These are phyloP conservation scores for Helicostylum pulchrum DNA, from an alignment of 192 early-diverging fungal species.

Conservation along the genomic window DNA sequence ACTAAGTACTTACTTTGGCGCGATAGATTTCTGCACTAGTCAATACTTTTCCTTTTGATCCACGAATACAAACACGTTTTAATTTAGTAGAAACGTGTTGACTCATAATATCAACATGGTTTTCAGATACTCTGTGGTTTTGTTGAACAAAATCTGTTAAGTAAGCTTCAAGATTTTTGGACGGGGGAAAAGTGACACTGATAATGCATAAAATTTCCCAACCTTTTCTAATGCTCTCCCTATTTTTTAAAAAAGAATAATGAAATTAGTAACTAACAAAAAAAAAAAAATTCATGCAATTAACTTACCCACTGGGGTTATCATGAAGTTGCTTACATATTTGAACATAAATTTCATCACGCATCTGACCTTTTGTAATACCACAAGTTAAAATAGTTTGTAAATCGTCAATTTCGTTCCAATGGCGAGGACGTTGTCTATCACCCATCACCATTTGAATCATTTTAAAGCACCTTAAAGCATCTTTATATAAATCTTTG, in stretches of 20 bases:
- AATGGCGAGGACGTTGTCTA: conserved; percentile 29
- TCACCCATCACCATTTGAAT: conserved; percentile 88
- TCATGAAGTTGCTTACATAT: conserved; percentile 83
- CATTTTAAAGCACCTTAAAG: conserved; percentile 78
- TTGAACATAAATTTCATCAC: conserved; percentile 95
- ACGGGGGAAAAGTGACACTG: conserved; percentile 85
- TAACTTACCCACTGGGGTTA: conserved; percentile 63
- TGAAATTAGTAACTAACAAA: conserved; percentile 4
- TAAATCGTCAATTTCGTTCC: conserved; percentile 55
- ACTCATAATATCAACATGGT: conserved; percentile 50
- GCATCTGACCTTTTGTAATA: conserved; percentile 67
- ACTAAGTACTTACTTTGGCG: conserved; percentile 35
- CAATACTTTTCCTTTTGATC: conserved; percentile 75
- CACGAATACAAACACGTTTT: conserved; percentile 67
- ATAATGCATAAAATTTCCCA: conserved; percentile 86
- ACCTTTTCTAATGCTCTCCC: conserved; percentile 70
- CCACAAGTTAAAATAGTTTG: conserved; percentile 78
- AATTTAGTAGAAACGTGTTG: conserved; percentile 56
- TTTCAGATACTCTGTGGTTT: conserved; percentile 49
- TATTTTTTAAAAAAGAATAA: conserved; percentile 16
- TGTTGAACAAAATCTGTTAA: conserved; percentile 74
- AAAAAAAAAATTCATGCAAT: not conserved
- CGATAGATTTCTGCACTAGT: conserved; percentile 69
- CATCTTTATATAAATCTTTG: conserved; percentile 82
- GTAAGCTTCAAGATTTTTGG: conserved; percentile 84